Conservation (phyloP, 495 filamentous ascomycete species). For the Penicillium dipodomyicola region DNA sequence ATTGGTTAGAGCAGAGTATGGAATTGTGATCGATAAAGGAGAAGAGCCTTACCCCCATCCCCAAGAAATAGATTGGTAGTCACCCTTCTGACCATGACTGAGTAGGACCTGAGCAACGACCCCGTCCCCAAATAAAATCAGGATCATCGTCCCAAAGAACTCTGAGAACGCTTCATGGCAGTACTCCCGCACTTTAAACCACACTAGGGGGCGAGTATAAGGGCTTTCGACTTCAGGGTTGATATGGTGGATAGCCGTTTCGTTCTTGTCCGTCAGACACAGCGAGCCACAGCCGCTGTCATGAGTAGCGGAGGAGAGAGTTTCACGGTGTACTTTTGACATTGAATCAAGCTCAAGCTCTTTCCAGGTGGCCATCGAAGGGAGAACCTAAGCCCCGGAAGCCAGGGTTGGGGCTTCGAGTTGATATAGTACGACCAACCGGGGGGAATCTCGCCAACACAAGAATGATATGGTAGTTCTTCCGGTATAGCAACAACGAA, state of each 20-base stretch:
- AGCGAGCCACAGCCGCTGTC: conserved; percentile 22
- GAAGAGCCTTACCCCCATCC: conserved; percentile 54
- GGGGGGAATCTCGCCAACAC: conserved; percentile 3
- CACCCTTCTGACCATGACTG: conserved; percentile 48
- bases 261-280: conserved; percentile 18
- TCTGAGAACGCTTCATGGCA: conserved; percentile 59
- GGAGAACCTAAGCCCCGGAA: neutral
- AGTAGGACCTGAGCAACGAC: conserved; percentile 59
- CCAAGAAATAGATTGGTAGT: conserved; percentile 62
- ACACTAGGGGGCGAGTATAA: conserved; percentile 33
- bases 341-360: conserved; percentile 14
- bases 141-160: conserved; percentile 62
- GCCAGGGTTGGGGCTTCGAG: neutral
- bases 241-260: conserved; percentile 18
- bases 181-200: conserved; percentile 46
- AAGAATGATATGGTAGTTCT: neutral
- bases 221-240: conserved; percentile 6
- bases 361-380: conserved; percentile 16
- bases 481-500: conserved; percentile 20
- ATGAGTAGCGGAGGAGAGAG: conserved; percentile 11
- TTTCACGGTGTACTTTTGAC: conserved; percentile 20
- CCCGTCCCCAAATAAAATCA: conserved; percentile 64
- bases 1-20: conserved; percentile 10
- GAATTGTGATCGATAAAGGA: neutral
- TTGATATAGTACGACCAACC: conserved; percentile 11